These are phyloP conservation scores for Alternaria sp. DNA, from an alignment of 2,329 filamentous ascomycete genomes.

Conservation along the genomic window DNA sequence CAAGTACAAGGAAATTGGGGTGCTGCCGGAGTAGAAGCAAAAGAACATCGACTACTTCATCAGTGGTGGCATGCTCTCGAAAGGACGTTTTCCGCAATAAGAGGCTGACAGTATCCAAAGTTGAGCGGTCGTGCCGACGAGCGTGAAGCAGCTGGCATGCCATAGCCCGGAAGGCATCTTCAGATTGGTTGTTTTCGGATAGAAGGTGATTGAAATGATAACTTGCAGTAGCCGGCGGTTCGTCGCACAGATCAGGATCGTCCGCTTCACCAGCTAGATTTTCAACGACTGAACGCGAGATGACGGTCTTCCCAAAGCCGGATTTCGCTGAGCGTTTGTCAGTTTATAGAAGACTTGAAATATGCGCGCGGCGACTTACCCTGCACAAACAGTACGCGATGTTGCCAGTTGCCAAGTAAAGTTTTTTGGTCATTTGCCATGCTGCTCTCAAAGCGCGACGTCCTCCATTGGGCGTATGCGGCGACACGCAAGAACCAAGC, in stretches of 20 bases:
- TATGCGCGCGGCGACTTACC: constrained; percentile 16
- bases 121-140: constrained; percentile 30
- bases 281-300: constrained; percentile 32
- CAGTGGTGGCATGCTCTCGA: constrained; percentile 30
- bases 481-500: constrained; percentile 33
- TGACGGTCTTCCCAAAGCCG: constrained; percentile 40
- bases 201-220: constrained; percentile 32
- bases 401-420: constrained; percentile 30
- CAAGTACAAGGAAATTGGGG: constrained; percentile 39
- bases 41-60: constrained; percentile 35
- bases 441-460: constrained; percentile 22
- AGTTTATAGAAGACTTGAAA: not conserved
- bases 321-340: constrained; percentile 27
- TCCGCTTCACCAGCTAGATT: constrained; percentile 29
- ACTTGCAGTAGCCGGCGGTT: constrained; percentile 29
- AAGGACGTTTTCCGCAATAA: constrained; percentile 33
- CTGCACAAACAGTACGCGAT: constrained; percentile 41
- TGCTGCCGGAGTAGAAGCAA: constrained; percentile 38
- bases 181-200: constrained; percentile 21
- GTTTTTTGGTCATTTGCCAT: constrained; percentile 24
- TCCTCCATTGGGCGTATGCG: constrained; percentile 36
- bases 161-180: constrained; percentile 34
- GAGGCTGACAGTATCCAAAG: constrained; percentile 36
- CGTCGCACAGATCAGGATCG: constrained; percentile 30
- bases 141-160: constrained; percentile 33